Evolutionary conservation across 768 basidiomycete genomes (phyloP).

Genomic region (Ramaria rubella): DNA sequence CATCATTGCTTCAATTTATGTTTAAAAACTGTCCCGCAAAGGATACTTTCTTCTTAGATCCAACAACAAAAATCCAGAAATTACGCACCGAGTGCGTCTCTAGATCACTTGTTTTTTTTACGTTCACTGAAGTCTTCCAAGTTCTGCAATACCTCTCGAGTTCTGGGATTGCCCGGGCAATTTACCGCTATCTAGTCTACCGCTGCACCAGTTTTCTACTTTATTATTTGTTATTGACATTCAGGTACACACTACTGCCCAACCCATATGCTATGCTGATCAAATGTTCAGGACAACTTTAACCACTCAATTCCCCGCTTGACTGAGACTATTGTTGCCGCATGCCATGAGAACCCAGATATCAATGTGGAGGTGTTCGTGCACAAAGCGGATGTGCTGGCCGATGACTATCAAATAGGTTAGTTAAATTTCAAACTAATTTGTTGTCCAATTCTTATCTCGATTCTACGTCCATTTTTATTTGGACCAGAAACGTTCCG

Average conservation of each 20-base stretch:
- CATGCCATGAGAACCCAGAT: conserved; percentile 66
- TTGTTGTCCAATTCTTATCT: neutral
- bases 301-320: conserved; percentile 78
- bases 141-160: conserved; percentile 87
- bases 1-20: conserved; percentile 85
- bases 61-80: conserved; percentile 71
- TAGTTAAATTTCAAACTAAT: conserved; percentile 19
- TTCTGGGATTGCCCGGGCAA: conserved; percentile 95
- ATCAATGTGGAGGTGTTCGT: conserved; percentile 88
- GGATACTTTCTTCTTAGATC: conserved; percentile 85
- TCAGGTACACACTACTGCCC: conserved; percentile 47
- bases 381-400: conserved; percentile 87
- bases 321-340: conserved; percentile 72
- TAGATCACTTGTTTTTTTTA: neutral
- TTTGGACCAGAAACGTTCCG: conserved; percentile 70
- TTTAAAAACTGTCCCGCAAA: conserved; percentile 79
- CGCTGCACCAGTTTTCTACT: conserved; percentile 73
- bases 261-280: neutral
- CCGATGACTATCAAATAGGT: conserved; percentile 88
- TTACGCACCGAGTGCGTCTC: conserved; percentile 71
- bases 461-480: conserved; percentile 5
- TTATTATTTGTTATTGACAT: conserved; percentile 95
- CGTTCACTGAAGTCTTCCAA: conserved; percentile 25
- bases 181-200: conserved; percentile 70
- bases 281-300: conserved; percentile 61